Percentiles rank a stretch among this genome's conserved stretches.
These are phyloP conservation scores for Clarkia xantiana DNA, from an alignment of 345 rosid species.

Conservation along the genomic window DNA sequence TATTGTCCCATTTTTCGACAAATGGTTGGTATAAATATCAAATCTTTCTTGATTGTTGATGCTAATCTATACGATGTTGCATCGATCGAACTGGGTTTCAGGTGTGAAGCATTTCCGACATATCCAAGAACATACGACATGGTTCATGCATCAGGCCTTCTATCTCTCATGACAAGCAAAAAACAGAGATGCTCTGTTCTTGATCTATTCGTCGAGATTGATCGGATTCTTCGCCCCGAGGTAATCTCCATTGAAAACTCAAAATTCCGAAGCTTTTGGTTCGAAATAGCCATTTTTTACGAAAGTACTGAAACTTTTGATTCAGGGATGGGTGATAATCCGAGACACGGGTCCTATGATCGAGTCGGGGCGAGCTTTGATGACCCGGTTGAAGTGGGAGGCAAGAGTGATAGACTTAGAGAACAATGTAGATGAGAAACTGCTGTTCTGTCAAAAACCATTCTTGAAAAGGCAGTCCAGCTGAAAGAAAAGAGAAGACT, in stretches of 20 bases:
- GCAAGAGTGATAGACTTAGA: slow-evolving; percentile 79
- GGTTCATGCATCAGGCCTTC: slow-evolving; percentile 76
- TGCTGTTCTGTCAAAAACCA: slow-evolving; percentile 91
- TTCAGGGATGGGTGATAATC: slow-evolving; percentile 94
- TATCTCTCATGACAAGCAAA: slow-evolving; percentile 44
- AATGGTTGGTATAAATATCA: too few relatives aligned
- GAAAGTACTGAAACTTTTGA: neutral
- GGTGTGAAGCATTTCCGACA: slow-evolving; percentile 95
- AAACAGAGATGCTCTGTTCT: slow-evolving; percentile 36
- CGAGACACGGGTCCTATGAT: slow-evolving; percentile 56
- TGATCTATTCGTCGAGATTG: slow-evolving; percentile 66
- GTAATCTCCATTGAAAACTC: too few relatives aligned
- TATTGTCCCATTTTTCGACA: too few relatives aligned
- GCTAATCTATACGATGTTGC: too few relatives aligned
- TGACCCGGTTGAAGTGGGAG: slow-evolving; percentile 77
- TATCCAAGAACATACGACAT: slow-evolving; percentile 93
- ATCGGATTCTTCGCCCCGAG: slow-evolving; percentile 96
- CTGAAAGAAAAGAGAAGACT: slow-evolving; percentile 6
- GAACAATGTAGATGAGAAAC: slow-evolving; percentile 75
- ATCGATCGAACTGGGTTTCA: slow-evolving; percentile 9
- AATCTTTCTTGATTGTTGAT: too few relatives aligned
- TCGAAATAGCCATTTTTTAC: neutral
- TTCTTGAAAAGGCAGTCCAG: slow-evolving; percentile 55
- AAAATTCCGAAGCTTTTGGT: neutral
- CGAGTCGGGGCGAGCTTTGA: slow-evolving; percentile 58